Evolutionary conservation across 164 flowering plant genomes (phyloP), one percentile per base, ranked within the genome.

Genomic region (Nymphaea colorata): DNA sequence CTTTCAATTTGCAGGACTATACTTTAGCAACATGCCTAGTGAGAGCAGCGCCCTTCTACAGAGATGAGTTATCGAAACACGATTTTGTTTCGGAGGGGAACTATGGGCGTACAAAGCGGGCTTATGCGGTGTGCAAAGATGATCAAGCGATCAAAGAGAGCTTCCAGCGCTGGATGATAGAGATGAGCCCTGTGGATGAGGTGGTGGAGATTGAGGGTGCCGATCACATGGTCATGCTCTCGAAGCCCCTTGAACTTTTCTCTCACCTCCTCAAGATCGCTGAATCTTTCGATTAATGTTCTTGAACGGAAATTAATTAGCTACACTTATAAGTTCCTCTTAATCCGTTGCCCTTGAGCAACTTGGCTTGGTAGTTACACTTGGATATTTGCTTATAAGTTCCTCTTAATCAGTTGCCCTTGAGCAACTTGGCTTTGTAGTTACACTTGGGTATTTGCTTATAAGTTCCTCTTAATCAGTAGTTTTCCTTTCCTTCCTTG

Each of bases 171-270:
- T 73, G 73, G 79, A 73, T 73, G 74, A 55, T 70, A 3, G 65
- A 73, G 15, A 73, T 70, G 57, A 41, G 62, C 68, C 71, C 74
- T 1, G 67, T 64, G 10, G 43, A 70, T 16, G 67, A 73, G 59
- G 73, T 70, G 68, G 70, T 60, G 65, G 76, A 36, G 59, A 73
- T 76, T n/a, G 25, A 65, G 4, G 71, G 74, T 55, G 55, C 74
- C 0, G 79, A 76, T 59, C 79, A 73, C 59, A 73, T 70, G 76
- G 11, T 71, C n/a, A 76, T 76, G 76, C 11, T 76, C 2, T 76
- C 71, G 6, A 70, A 70, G 45, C 76, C 79, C 0, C 43, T 12
- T 2, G 74, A 73, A 43, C 61, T 76, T 0, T 73, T 64, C 64
- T 18, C 17, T 18, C 68, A 67, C 63, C 70, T 76, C 55, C 6